phyloP scores from a whole-genome alignment of 768 basidiomycete species.

The Lyophyllum shimeji region DNA sequence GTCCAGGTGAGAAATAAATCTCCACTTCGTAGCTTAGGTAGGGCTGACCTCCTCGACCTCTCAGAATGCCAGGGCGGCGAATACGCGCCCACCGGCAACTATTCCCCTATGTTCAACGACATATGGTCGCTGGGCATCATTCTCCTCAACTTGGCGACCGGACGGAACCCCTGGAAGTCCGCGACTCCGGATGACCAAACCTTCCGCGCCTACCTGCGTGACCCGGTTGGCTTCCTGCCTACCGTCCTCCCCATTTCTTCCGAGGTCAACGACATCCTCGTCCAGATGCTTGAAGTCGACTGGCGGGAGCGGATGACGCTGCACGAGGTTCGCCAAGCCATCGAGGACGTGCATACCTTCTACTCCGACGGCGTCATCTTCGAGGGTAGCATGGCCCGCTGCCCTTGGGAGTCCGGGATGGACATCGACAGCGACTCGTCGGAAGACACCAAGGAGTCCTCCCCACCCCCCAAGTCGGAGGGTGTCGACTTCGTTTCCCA shows the following conservation, averaged over 20 bases:
- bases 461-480: slow-evolving; percentile 34
- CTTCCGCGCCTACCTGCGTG: slow-evolving; percentile 83
- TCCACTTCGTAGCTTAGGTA: background rate
- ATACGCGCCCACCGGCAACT: slow-evolving; percentile 62
- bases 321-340: slow-evolving; percentile 52
- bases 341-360: slow-evolving; percentile 62
- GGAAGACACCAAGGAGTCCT: slow-evolving; percentile 40
- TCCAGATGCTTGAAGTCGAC: slow-evolving; percentile 71
- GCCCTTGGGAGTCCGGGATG: slow-evolving; percentile 76
- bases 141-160: slow-evolving; percentile 92
- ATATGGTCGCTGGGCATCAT: slow-evolving; percentile 98
- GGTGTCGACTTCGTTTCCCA: slow-evolving; percentile 43
- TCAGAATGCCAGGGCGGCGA: slow-evolving; percentile 83
- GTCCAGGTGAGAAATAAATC: slow-evolving; percentile 61
- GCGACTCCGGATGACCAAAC: slow-evolving; percentile 83
- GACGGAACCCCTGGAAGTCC: slow-evolving; percentile 97
- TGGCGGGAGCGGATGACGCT: slow-evolving; percentile 58
- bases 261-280: slow-evolving; percentile 72
- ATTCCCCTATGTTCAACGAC: slow-evolving; percentile 89
- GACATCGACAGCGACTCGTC: slow-evolving; percentile 66
- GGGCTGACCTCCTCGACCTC: slow-evolving; percentile 16
- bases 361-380: slow-evolving; percentile 77
- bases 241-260: slow-evolving; percentile 81
- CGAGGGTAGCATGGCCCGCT: slow-evolving; percentile 80
- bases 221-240: slow-evolving; percentile 77